Base-by-base conservation (phyloP, 2,329 filamentous ascomycete genomes). In the Alternaria burnsii region DNA sequence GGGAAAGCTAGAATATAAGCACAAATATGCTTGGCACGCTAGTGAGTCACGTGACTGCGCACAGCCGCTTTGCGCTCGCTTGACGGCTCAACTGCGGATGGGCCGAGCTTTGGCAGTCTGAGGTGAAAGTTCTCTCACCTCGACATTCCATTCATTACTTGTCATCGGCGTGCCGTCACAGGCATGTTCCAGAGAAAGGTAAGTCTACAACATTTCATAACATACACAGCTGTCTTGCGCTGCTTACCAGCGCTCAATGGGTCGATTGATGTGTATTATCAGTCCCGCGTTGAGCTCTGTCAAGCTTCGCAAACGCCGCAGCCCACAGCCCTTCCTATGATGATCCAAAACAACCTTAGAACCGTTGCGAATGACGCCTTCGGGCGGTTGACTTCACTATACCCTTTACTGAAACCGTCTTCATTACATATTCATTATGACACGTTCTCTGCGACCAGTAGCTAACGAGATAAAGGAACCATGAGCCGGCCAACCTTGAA, bases 361-460 rank as follows among this genome's bases (percentile, higher is more conserved):
- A 89, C 87, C 87, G 87, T 87, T 89, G 87, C 87, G 86, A 85
- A 86, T 87, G 86, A 89, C 82, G 81, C 81, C 82, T 72, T 74
- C 78, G 77, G 79, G 79, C 80, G 80, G 78, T 82, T 87, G 83
- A 85, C 83, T 82, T 81, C 76, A 76, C 52, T 53, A 55, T 58
- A 77, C 75, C 75, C 70, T 71, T 66, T 70, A 69, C 78, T 81
- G 78, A 81, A 69, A 50, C 34, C n/a, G 14, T 26, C 11, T 41
- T 22, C 4, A 41, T 14, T 2, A 9, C 22, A 47, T 54, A 18
- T 11, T 36, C 12, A 2, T 24, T 43, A 32, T n/a, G 26, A 24
- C 30, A 12, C 12, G 50, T 18, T 24, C 42, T 42, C 32, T 42
- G 43, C 54, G 43, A 56, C 61, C 28, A 54, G 59, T 74, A 72